phyloP scores from a whole-genome alignment of 2,329 filamentous ascomycete genomes.

The Aspergillus texensis region DNA sequence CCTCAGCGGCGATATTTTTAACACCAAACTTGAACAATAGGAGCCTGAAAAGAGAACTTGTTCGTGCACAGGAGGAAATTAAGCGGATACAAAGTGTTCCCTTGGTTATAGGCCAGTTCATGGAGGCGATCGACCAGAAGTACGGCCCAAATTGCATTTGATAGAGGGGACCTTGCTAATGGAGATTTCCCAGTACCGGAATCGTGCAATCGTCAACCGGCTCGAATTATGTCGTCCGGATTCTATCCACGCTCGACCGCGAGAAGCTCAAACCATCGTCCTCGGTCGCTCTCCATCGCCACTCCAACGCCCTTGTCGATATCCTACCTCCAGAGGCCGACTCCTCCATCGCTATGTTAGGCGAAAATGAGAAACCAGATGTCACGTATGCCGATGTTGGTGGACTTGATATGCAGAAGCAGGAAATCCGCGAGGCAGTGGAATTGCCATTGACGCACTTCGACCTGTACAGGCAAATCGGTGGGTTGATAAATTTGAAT shows the following conservation, averaged over 20 bases:
- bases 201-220: slow-evolving; percentile 98
- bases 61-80: slow-evolving; percentile 97
- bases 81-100: slow-evolving; percentile 99
- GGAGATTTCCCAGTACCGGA: slow-evolving; percentile 68
- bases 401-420: slow-evolving; percentile 99
- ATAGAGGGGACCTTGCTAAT: slow-evolving; percentile 14
- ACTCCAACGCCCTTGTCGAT: slow-evolving; percentile 97
- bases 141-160: slow-evolving; percentile 48
- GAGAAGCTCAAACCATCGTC: slow-evolving; percentile 98
- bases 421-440: slow-evolving; percentile 97
- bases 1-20: slow-evolving; percentile 4
- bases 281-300: slow-evolving; percentile 93
- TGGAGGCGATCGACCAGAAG: slow-evolving; percentile 99
- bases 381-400: slow-evolving; percentile 97
- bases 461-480: slow-evolving; percentile 98
- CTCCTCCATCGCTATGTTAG: slow-evolving; percentile 98
- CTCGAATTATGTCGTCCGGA: slow-evolving; percentile 98
- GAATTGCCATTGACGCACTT: slow-evolving; percentile 97
- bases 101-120: slow-evolving; percentile 97
- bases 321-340: slow-evolving; percentile 98
- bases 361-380: slow-evolving; percentile 94
- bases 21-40: slow-evolving; percentile 46
- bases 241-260: slow-evolving; percentile 96
- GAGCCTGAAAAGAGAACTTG: slow-evolving; percentile 94
- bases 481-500: slow-evolving; percentile 42